These are phyloP conservation scores for Punica granatum DNA, from an alignment of 345 rosid species.

Conservation along the genomic window DNA sequence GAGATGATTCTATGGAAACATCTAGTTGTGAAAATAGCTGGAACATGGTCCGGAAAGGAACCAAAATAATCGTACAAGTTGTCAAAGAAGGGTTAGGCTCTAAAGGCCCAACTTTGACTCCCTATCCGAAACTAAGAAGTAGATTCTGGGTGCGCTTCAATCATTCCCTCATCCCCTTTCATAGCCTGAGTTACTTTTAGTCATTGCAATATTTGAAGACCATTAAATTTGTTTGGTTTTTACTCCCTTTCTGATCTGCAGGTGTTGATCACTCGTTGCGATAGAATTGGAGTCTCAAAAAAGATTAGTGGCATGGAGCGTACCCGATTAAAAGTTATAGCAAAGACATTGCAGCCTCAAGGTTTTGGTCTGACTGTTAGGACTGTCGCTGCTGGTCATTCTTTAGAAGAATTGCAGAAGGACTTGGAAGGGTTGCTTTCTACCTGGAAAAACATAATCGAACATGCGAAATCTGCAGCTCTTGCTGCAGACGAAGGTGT, in stretches of 20 bases:
- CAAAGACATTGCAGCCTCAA: constrained; percentile 82
- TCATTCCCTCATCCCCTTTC: constrained; percentile 1
- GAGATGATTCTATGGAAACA: constrained; percentile 22
- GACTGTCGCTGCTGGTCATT: constrained; percentile 90
- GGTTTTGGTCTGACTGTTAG: constrained; percentile 90
- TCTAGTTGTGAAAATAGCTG: constrained; percentile 46
- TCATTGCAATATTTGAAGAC: not conserved
- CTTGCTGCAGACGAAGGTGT: constrained; percentile 97
- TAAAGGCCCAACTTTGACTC: constrained; percentile 83
- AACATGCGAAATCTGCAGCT: constrained; percentile 87
- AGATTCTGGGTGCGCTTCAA: constrained; percentile 80
- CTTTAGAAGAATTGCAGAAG: constrained; percentile 78
- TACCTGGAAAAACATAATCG: constrained; percentile 77
- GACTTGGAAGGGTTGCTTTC: constrained; percentile 81
- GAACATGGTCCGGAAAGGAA: constrained; percentile 73
- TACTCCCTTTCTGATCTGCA: constrained; percentile 25
- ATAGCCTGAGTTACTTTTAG: constrained; percentile 6
- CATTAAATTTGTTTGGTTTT: constrained; percentile 13
- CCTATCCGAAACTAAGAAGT: constrained; percentile 85
- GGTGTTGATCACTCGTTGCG: constrained; percentile 56
- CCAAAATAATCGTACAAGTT: constrained; percentile 92
- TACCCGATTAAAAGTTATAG: constrained; percentile 79
- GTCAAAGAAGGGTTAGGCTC: constrained; percentile 97
- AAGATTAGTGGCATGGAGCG: constrained; percentile 76
- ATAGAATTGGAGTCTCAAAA: constrained; percentile 74